phyloP scores from a whole-genome alignment of 768 basidiomycete species.

The Tulasnella sp. region DNA sequence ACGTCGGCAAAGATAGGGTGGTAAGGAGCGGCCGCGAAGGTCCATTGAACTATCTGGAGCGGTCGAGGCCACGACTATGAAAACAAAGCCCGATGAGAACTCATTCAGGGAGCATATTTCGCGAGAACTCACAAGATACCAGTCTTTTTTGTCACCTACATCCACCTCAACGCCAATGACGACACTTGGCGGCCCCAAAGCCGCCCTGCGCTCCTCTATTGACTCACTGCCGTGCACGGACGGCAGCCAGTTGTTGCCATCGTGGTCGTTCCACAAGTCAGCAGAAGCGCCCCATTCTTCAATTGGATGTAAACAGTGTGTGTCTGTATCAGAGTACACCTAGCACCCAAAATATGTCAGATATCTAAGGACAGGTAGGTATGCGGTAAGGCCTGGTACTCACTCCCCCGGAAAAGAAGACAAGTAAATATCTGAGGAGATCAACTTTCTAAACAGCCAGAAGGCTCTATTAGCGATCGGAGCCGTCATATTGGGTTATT shows the following conservation, averaged over 20 bases:
- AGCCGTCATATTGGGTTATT: no score
- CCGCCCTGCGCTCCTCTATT: no score
- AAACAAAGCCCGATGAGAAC: no score
- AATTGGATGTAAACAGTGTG: background rate
- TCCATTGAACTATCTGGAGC: slow-evolving; percentile 38
- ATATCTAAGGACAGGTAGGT: no score
- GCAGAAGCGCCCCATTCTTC: slow-evolving; percentile 1
- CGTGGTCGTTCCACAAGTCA: no score
- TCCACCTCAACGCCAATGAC: slow-evolving; percentile 37
- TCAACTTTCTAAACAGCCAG: slow-evolving; percentile 14
- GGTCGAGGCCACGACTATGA: slow-evolving; percentile 28
- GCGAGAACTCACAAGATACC: slow-evolving; percentile 25
- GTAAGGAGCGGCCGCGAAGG: slow-evolving; percentile 29
- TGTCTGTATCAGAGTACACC: slow-evolving; percentile 9
- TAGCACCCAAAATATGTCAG: no score
- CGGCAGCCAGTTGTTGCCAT: no score
- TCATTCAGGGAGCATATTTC: no score
- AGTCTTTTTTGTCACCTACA: slow-evolving; percentile 34
- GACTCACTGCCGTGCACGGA: no score
- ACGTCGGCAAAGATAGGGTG: slow-evolving; percentile 35
- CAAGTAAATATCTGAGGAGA: slow-evolving; percentile 13
- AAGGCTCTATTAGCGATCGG: background rate
- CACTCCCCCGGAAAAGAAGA: slow-evolving; percentile 17
- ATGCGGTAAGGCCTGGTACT: no score
- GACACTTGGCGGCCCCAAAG: slow-evolving; percentile 18